A percentile compares a stretch with the other conserved stretches of the same genome.
Evolutionary conservation across 352 stramenopile genomes (phyloP).

Genomic region (Phytophthora podocarpi): DNA sequence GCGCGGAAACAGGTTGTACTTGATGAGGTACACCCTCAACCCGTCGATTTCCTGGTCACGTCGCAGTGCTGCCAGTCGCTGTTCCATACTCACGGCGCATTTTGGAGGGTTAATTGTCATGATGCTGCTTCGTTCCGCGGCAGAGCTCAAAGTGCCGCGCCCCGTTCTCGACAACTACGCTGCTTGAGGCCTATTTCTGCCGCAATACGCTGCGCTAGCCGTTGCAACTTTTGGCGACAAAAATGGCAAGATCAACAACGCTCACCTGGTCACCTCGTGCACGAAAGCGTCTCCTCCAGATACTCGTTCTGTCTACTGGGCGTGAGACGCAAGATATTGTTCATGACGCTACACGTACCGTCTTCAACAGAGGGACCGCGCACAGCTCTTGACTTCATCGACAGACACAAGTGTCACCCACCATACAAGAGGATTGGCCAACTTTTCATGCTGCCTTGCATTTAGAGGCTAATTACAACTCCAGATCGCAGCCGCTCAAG

Average conservation of each 20-base stretch:
- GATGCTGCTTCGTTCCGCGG: background rate
- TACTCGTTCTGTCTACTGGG: background rate
- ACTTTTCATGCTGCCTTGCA: slow-evolving; percentile 31
- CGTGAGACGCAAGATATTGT: background rate
- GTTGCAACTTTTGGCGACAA: slow-evolving; percentile 17
- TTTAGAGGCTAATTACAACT: slow-evolving; percentile 26
- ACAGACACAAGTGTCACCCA: slow-evolving; percentile 18
- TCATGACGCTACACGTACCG: slow-evolving; percentile 1
- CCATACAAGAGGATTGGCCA: slow-evolving; percentile 10
- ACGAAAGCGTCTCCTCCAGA: too few species aligned
- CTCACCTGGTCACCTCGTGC: too few species aligned
- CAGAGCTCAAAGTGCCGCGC: slow-evolving; percentile 8
- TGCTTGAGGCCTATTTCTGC: slow-evolving; percentile 19
- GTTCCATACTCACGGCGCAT: slow-evolving; percentile 88
- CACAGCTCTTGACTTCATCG: slow-evolving; percentile 9
- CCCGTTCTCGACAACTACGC: background rate
- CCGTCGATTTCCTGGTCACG: slow-evolving; percentile 88
- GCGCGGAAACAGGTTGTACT: slow-evolving; percentile 87
- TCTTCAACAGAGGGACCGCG: background rate
- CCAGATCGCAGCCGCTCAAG: slow-evolving; percentile 14
- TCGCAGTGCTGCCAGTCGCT: slow-evolving; percentile 74
- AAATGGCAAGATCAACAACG: slow-evolving; percentile 5
- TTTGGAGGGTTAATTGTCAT: slow-evolving; percentile 83
- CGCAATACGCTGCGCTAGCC: background rate
- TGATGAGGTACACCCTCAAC: slow-evolving; percentile 83